Evolutionary conservation across 129 eudicot species (phyloP).

Genomic region (Tanacetum coccineum): DNA sequence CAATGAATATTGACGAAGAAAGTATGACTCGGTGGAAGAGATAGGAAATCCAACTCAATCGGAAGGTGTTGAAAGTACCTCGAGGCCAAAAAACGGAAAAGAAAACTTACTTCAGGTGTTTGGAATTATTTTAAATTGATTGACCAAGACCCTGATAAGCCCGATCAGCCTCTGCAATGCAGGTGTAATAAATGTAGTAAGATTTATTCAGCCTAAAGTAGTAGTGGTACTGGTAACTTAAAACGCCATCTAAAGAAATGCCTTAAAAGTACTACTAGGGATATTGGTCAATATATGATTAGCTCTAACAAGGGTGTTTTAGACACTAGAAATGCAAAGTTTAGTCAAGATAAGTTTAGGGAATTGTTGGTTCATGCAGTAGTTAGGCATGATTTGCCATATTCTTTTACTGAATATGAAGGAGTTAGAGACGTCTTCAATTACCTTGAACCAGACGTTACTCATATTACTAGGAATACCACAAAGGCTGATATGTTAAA

Average conservation of each 20-base stretch:
- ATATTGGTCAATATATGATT: not conserved
- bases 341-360: constrained; percentile 1
- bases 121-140: not conserved
- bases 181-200: not conserved
- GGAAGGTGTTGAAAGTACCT: too few species aligned
- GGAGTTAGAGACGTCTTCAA: not conserved
- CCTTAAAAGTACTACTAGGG: not conserved
- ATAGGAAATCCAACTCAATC: too few species aligned
- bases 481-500: not conserved
- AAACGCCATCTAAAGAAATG: not conserved
- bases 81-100: too few species aligned
- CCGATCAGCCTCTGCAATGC: not conserved
- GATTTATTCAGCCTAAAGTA: not conserved
- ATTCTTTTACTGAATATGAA: constrained; percentile 13
- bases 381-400: constrained; percentile 1
- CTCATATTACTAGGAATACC: not conserved
- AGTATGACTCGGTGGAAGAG: too few species aligned
- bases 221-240: not conserved
- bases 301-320: not conserved
- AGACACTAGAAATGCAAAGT: not conserved
- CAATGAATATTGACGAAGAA: too few species aligned
- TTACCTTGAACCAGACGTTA: not conserved
- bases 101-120: too few species aligned
- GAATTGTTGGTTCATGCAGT: constrained; percentile 7
- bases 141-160: not conserved